These are phyloP conservation scores for Corylus americana DNA, from an alignment of 306 rosid genomes.

Conservation along the genomic window DNA sequence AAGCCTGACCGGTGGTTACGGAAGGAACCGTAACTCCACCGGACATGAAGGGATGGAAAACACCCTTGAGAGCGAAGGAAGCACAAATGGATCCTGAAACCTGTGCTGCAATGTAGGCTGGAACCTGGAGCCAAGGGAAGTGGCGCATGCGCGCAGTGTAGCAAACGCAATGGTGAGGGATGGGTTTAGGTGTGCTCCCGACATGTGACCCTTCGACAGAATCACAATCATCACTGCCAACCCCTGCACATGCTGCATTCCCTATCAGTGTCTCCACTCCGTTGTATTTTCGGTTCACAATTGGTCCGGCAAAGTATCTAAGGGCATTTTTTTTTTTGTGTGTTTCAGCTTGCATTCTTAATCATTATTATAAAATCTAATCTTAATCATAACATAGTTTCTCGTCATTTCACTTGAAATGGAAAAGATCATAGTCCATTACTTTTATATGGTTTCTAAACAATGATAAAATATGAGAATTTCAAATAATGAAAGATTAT, in stretches of 20 bases:
- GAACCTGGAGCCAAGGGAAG: conserved; percentile 91
- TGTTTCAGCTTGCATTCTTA: too few relatives aligned
- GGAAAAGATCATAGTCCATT: too few relatives aligned
- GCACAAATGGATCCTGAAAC: conserved; percentile 86
- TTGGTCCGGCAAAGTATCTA: conserved; percentile 61
- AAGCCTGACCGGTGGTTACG: conserved; percentile 60
- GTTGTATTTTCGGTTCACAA: conserved; percentile 82
- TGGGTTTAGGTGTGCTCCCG: conserved; percentile 94
- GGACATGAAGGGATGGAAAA: conserved; percentile 66
- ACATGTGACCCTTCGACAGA: conserved; percentile 88
- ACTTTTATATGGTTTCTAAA: too few relatives aligned
- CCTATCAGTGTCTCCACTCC: conserved; percentile 73
- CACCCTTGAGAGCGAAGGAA: conserved; percentile 69
- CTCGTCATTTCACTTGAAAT: too few relatives aligned
- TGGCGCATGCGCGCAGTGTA: conserved; percentile 53
- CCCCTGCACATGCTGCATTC: conserved; percentile 83
- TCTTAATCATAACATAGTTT: too few relatives aligned
- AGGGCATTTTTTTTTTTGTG: too few relatives aligned
- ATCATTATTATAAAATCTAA: too few relatives aligned
- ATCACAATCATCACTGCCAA: conserved; percentile 81
- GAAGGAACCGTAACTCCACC: conserved; percentile 90
- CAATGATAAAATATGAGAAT: too few relatives aligned
- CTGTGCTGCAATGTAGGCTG: conserved; percentile 76
- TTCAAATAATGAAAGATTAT: too few relatives aligned
- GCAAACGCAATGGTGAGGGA: conserved; percentile 93